These are phyloP conservation scores for Smittium mucronatum DNA, from an alignment of 371 early-diverging fungal genomes.

Conservation along the genomic window DNA sequence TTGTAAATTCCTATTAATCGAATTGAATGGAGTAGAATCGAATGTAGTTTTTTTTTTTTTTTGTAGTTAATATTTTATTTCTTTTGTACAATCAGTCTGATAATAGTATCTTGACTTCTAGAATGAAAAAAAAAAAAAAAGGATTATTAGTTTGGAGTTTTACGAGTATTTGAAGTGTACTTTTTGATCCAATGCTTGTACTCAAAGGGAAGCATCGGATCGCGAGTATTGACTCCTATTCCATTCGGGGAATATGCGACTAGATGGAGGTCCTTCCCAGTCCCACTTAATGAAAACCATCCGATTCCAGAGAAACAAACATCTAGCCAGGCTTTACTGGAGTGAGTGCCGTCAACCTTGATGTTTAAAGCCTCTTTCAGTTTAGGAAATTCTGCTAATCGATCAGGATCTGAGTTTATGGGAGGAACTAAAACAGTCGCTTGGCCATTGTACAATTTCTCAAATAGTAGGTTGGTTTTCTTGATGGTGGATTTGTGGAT, in stretches of 20 bases:
- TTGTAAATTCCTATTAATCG: too few relatives aligned
- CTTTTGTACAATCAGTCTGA: too few relatives aligned
- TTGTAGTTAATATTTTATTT: too few relatives aligned
- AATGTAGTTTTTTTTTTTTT: too few relatives aligned
- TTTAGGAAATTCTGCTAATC: conserved; percentile 29
- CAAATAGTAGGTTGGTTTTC: conserved; percentile 31
- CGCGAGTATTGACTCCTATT: conserved; percentile 34
- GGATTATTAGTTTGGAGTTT: conserved; percentile 27
- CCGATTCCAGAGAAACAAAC: conserved; percentile 52
- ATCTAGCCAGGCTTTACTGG: conserved; percentile 39
- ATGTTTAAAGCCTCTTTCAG: conserved; percentile 24
- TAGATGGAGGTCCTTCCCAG: conserved; percentile 36
- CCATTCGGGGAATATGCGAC: conserved; percentile 41
- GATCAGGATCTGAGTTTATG: conserved; percentile 13
- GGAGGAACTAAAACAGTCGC: conserved; percentile 27
- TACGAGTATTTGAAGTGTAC: conserved; percentile 27
- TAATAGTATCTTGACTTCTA: too few relatives aligned
- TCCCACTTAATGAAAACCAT: conserved; percentile 48
- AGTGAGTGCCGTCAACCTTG: conserved; percentile 35
- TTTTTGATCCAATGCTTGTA: conserved; percentile 33
- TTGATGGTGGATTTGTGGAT: conserved; percentile 45
- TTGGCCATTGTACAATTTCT: conserved; percentile 19
- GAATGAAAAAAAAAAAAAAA: too few relatives aligned
- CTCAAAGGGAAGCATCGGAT: conserved; percentile 50
- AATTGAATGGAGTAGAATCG: too few relatives aligned